phyloP scores from a whole-genome alignment of 257 asterid species.

The Solanum sejunctum region DNA sequence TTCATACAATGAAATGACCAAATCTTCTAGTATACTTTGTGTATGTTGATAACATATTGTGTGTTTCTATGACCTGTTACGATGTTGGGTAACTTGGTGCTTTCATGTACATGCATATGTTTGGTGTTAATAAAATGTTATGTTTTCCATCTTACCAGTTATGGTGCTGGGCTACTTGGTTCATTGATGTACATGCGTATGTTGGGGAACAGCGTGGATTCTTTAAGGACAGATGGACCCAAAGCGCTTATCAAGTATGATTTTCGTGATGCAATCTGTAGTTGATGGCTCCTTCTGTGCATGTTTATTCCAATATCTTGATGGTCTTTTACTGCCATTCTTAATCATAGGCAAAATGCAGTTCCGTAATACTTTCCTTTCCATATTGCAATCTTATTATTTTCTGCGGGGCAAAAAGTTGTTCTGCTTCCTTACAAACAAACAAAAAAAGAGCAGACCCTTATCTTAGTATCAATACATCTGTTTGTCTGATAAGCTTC shows the following conservation, averaged over 20 bases:
- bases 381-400: background rate
- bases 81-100: slow-evolving; percentile 63
- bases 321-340: background rate
- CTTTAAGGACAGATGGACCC: slow-evolving; percentile 80
- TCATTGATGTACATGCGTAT: slow-evolving; percentile 77
- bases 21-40: background rate
- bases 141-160: slow-evolving; percentile 23
- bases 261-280: background rate
- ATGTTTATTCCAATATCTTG: background rate
- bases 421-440: background rate
- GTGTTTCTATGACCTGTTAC: slow-evolving; percentile 19
- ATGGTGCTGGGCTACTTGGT: slow-evolving; percentile 74
- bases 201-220: slow-evolving; percentile 82
- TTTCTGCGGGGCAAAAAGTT: background rate
- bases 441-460: background rate
- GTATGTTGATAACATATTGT: background rate
- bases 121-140: slow-evolving; percentile 18
- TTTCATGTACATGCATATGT: slow-evolving; percentile 74
- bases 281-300: background rate
- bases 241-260: slow-evolving; percentile 71
- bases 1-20: background rate
- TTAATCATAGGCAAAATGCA: background rate
- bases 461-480: background rate
- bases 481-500: background rate
- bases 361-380: background rate